Evolutionary conservation across 805 yeast species (phyloP), one percentile per base, ranked within the genome.

Genomic region (Citeromyces nyonsensis): DNA sequence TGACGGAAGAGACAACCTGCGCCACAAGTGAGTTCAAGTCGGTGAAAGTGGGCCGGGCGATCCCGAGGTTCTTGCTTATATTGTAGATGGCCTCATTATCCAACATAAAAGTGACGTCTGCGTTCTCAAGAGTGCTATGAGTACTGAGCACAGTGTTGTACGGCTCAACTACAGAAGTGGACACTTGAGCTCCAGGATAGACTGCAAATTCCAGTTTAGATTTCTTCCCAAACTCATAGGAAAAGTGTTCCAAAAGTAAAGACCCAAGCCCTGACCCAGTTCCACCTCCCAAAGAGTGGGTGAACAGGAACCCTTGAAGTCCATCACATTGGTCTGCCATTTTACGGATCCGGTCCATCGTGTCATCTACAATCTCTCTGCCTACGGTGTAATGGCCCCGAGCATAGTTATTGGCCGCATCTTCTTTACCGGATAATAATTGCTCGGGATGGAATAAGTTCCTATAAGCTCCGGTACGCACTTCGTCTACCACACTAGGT

Each of bases 341-440:
- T 57, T 82, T 81, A 62, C 94, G 79, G 35, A 84, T 65, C 54
- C 93, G 75, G 56, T 84, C 95, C 63, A 82, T 70, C 35, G 81
- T 80, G 45, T 79, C 91, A 46, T 84, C 95, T 46, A 84, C 65
- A 44, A 84, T 58, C 54, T 81, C 93, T 63, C 85, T 78, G 37
- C 95, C 95, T 28, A 83, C 82, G 29, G 95, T 83, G 66, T 82
- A 84, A 59, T 84, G 94, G 45, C 95, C 95, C 61, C 95, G 79
- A 35, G 95, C 95, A 55, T 79, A 84, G 63, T 84, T 84, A 56
- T 84, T 84, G 40, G 95, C 94, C 26, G 95, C 95, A 58, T 84
- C 95, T 61, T 84, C 95, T 57, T 84, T 84, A 54, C 95, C 95
- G 36, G 78, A 73, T 50, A 84, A 80, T 50, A 84, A 70, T 59